Evolutionary conservation across 1,284 basidiomycete species (phyloP).

Genomic region (Trichosporon sp.): DNA sequence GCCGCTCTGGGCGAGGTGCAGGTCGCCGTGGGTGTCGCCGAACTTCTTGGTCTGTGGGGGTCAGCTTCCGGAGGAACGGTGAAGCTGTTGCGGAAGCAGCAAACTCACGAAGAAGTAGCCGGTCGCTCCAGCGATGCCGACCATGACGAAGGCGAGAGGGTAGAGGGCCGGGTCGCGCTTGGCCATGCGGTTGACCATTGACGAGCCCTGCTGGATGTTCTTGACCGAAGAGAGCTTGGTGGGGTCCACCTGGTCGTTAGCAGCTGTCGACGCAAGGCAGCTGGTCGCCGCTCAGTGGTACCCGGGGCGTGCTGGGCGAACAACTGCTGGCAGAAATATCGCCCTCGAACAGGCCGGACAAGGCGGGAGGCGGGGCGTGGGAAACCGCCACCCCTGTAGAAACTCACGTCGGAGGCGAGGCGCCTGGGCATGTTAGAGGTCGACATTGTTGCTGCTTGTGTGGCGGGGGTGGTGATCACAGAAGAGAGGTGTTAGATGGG

Average conservation of each 20-base stretch:
- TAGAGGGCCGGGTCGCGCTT: conserved; percentile 50
- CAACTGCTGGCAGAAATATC: too few species aligned
- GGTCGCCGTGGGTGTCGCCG: conserved; percentile 31
- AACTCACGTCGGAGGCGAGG: conserved; percentile 13
- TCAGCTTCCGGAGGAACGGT: background rate
- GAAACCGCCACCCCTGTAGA: background rate
- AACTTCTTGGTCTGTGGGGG: conserved; percentile 26
- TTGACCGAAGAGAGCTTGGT: conserved; percentile 35
- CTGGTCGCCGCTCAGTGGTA: background rate
- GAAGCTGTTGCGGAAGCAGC: too few species aligned
- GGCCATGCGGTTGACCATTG: conserved; percentile 47
- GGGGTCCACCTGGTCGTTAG: conserved; percentile 31
- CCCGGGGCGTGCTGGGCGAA: background rate
- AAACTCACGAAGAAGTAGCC: conserved; percentile 41
- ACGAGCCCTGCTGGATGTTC: conserved; percentile 42
- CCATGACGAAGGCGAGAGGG: conserved; percentile 45
- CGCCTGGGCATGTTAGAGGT: conserved; percentile 10
- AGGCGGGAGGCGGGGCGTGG: background rate
- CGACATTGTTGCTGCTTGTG: background rate
- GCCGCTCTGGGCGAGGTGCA: conserved; percentile 30
- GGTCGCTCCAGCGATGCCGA: conserved; percentile 39
- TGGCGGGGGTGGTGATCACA: background rate
- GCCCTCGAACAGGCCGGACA: background rate
- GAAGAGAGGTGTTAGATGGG: background rate
- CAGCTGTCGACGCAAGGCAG: background rate